Base-by-base conservation (phyloP, 106 monocot genomes). In the Cymbidium sinense region DNA sequence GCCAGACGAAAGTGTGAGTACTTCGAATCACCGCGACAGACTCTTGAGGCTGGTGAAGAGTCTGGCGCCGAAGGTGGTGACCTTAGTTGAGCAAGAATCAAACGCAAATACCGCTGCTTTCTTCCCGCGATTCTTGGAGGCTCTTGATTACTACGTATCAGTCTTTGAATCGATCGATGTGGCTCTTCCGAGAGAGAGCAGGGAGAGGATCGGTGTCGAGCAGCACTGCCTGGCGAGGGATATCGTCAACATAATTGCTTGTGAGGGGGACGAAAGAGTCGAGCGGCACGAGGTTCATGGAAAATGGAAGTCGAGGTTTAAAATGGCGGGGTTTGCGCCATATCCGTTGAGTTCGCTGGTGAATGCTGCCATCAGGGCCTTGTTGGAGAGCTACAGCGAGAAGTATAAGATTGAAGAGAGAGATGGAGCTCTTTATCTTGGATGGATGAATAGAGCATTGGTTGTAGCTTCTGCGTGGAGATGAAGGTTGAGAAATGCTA, bases 221-320 rank as follows among this genome's bases (percentile, higher is more conserved):
- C 93, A 93, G 83, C 96, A 96, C 74, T 94, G 96, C 82, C 79
- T 96, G 65, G 96, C 96, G 2, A 88, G 94, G 75, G 96, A 96
- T 70, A 96, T 96, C 31, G 96, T 96, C n/a, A 96, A 96, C 75
- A 86, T 93, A 39, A 82, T 96, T 30, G 96, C 96, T 25, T 96
- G 96, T 41, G 96, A 96, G 71, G 96, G 91, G 19, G 83, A 84
- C 0, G 94, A 94, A 44, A 85, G 96, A 52, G 82, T 93, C 4
- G 96, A 94, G 69, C 76, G 96, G 71, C 89, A 94, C 30, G 96
- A 96, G 78, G 82, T 88, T 21, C 85, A 81, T 7, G 93, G 96
- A 34, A 96, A 96, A 55, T 96, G 96, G 96, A 96, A 75, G 75
- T 70, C 91, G 23, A 52, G 96, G 79, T 88, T 96, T 50, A 89